Base-by-base conservation (phyloP, 805 yeast species). In the Lipomyces sp. region DNA sequence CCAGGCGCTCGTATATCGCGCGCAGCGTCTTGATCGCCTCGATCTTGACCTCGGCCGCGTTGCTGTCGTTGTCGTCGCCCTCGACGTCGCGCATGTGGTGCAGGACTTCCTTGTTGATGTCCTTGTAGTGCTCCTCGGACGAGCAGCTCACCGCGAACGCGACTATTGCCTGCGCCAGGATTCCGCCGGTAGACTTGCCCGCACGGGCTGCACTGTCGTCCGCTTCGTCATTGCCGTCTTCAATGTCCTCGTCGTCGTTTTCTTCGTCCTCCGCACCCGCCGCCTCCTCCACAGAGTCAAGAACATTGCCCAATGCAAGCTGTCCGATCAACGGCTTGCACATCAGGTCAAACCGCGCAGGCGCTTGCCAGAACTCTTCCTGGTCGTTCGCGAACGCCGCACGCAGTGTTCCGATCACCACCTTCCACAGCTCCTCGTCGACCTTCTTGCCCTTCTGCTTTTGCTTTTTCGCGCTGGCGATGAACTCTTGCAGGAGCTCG, bases 361-460 rank as follows among this genome's bases (percentile, higher is more conserved):
- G 84, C 39, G 88, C 81, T 51, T 85, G 83, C 99, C 99, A 93
- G 71, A 86, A 93, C 63, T 93, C 98, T 61, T 86, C 95, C 23
- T 53, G 59, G 23, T 55, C 59, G 34, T 55, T 53, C 63, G 83
- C 86, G 73, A 93, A 89, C 1, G 96, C 84, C 0, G 87, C 76
- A 0, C 83, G 79, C 57, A 93, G 71, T 0, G 96, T 82, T 57
- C 79, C 82, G 46, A 89, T 71, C 19, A 90, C 68, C 36, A 86
- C 69, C 70, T 96, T 81, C 69, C 88, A 82, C 60, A 89, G 72
- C 56, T 80, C 79, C 41, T 75, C 68, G 49, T 77, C 74, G 29
- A 72, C 71, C 5, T 41, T 29, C 14, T 29, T 37, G n/a, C 19
- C 31, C 16, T 42, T 18, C n/a, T n/a, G n/a, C n/a, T n/a, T n/a